phyloP scores from a whole-genome alignment of 768 basidiomycete genomes.

The Kwoniella sp. region DNA sequence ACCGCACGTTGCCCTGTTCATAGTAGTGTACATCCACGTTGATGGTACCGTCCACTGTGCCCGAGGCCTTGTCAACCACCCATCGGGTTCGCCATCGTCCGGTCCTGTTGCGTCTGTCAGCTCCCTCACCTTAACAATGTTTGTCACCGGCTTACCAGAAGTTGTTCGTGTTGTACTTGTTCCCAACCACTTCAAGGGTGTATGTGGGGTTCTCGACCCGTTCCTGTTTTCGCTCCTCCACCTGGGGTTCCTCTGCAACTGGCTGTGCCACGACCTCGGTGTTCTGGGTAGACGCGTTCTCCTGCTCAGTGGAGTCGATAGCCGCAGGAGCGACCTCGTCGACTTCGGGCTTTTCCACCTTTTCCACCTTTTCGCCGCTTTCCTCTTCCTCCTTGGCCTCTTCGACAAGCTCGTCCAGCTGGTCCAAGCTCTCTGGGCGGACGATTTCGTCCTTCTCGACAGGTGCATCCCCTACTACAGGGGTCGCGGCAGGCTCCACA shows the following conservation, averaged over 20 bases:
- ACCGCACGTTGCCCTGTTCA: constrained; percentile 82
- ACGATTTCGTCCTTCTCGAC: constrained; percentile 25
- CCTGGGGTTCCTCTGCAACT: neutral
- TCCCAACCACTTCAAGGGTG: constrained; percentile 79
- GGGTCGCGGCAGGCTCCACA: constrained; percentile 33
- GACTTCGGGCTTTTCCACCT: constrained; percentile 3
- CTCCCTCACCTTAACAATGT: neutral
- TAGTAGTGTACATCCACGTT: constrained; percentile 90
- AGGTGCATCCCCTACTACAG: constrained; percentile 19
- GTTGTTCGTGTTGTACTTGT: constrained; percentile 90
- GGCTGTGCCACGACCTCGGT: neutral
- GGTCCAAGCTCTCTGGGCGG: constrained; percentile 29
- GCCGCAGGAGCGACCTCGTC: neutral
- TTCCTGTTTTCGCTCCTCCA: constrained; percentile 21
- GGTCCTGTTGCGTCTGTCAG: constrained; percentile 58
- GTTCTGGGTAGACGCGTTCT: constrained; percentile 4
- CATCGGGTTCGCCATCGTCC: constrained; percentile 93
- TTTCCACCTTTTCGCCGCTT: constrained; percentile 3
- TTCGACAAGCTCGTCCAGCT: constrained; percentile 25
- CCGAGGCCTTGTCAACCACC: constrained; percentile 62
- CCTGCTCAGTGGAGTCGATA: constrained; percentile 6
- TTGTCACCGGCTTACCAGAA: constrained; percentile 64
- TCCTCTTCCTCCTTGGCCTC: constrained; percentile 29
- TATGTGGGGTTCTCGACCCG: constrained; percentile 37
- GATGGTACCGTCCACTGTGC: constrained; percentile 66